Base-by-base conservation (phyloP, 441 rosid genomes). In the Geranium incanum region DNA sequence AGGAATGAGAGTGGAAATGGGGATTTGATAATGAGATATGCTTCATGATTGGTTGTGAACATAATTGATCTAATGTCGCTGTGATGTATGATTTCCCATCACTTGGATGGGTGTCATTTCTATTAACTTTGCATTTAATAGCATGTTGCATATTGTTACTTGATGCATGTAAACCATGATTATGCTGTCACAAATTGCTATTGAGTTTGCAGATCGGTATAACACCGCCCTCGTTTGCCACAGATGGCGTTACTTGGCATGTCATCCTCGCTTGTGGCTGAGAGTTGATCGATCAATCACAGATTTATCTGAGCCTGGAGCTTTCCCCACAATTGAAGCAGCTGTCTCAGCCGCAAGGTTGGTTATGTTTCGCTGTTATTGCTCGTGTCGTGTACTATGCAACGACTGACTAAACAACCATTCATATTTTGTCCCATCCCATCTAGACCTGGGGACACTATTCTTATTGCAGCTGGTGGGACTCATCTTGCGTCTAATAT, bases 171-270 rank as follows among this genome's bases (percentile, higher is more conserved):
- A 37, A 64, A 64, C 66, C 50, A 36, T 68, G n/a, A 72, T 50
- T 75, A 28, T 69, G 65, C 67, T 85, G 80, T 83, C 89, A 84
- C 78, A 70, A 77, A 74, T 70, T 84, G 76, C 74, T 79, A 71
- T 78, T 83, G 85, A 82, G 82, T 72, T 74, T 84, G 85, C 85
- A 84, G 87, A 95, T 95, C 88, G 97, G 86, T 87, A 95, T 89
- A 95, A 92, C 89, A 85, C 97, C 76, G 96, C 99, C 84, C 97
- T 92, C 86, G 97, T 90, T 89, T 95, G 97, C 97, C 93, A 89
- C 94, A 95, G 98, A 92, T 95, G 99, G 99, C 69, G 72, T 73
- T 85, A 82, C 78, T 79, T 95, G 86, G 99, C 97, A 64, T 92
- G 97, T 80, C 99, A 95, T 50, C 99, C 99, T 80, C 92, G 85